Base-by-base conservation (phyloP, 2,329 filamentous ascomycete genomes). In the Sarocladium kiliense region DNA sequence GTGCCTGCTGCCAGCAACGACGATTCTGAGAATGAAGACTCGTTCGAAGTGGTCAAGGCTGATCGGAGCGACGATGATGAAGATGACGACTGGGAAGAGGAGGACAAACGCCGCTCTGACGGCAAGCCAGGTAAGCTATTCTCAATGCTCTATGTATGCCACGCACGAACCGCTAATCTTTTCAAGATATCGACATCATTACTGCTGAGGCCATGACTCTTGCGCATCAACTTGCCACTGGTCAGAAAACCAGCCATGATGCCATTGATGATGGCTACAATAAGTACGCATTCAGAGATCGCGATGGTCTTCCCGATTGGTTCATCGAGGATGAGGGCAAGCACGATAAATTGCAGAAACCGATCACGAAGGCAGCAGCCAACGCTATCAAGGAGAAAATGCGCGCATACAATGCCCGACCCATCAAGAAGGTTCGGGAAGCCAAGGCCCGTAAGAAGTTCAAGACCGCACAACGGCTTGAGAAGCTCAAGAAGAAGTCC, bases 181-280 rank as follows among this genome's bases (percentile, higher is more conserved):
- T 55, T 34, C 68, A 71, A 80, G 92, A 97, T 67, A 96, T 99
- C 72, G 91, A 97, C 69, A 97, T 99, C 65, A 96, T 97, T 66
- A 99, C 94, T n/a, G 94, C 91, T 4, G 94, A 99, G 77, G 94
- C 95, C 60, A 99, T 99, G 94, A 95, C 93, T 0, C 80, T 99
- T 16, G 95, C 94, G 1, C 94, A 97, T 61, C 84, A 91, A 66
- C 86, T 99, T 57, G 94, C 92, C 3, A 91, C 88, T 0, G 93
- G 93, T 44, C 81, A 93, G 67, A 92, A 87, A 70, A 88, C 86
- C 1, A 87, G 83, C 45, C 73, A 87, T 55, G 90, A 97, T 62
- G 76, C 96, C 4, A 76, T 93, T 45, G 95, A 99, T 65, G 93
- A 97, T 58, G 87, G 86, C 39, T 99, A 94, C 80, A 97, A 96